phyloP scores from a whole-genome alignment of 352 stramenopile genomes.

The Globisporangium iwayamae region DNA sequence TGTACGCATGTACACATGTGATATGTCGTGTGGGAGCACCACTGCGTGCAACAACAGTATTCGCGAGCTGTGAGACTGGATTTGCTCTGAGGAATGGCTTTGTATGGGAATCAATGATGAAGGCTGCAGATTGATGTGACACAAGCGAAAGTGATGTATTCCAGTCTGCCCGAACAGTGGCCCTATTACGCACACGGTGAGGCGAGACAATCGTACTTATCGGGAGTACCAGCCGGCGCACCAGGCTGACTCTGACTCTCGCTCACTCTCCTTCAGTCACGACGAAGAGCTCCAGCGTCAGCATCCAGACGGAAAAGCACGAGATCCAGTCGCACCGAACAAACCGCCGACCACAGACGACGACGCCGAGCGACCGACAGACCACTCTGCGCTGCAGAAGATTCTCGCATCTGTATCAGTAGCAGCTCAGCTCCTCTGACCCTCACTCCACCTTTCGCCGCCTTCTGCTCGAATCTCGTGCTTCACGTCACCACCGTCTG shows the following conservation, averaged over 20 bases:
- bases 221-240: background rate
- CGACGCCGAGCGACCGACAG: background rate
- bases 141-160: background rate
- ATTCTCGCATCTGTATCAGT: slow-evolving; percentile 3
- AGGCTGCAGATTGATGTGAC: background rate
- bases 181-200: background rate
- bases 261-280: background rate
- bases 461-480: background rate
- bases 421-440: too few species aligned
- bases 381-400: slow-evolving; percentile 1
- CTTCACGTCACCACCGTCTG: background rate
- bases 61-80: too few species aligned
- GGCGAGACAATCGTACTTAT: background rate
- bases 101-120: background rate
- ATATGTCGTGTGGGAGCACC: too few species aligned
- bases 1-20: too few species aligned
- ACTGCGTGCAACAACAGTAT: too few species aligned
- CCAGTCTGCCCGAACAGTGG: background rate
- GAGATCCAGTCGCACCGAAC: background rate
- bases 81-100: too few species aligned
- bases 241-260: slow-evolving; percentile 5
- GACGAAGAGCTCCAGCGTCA: background rate
- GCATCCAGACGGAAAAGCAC: background rate
- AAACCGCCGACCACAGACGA: background rate
- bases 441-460: background rate